Conservation (phyloP, 345 rosid species). For the Ceriops zippeliana region DNA sequence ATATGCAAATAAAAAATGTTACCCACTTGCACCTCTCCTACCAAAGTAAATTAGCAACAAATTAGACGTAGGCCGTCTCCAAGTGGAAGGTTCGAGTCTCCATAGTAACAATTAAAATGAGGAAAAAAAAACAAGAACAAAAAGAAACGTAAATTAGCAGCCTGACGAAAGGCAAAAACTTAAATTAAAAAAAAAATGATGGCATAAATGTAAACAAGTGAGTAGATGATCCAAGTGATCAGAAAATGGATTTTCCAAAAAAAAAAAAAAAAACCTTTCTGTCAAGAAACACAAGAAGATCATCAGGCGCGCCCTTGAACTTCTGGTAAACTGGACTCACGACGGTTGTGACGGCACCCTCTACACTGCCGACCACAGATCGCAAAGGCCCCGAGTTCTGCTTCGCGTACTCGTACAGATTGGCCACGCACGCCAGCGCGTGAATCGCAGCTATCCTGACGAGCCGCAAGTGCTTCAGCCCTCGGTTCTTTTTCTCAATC, state of each 20-base stretch:
- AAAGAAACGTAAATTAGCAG: too few relatives aligned
- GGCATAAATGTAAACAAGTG: neutral
- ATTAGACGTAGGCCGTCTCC: too few relatives aligned
- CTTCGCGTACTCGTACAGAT: conserved; percentile 67
- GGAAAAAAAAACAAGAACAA: too few relatives aligned
- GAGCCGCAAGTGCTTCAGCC: conserved; percentile 67
- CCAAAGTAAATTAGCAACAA: too few relatives aligned
- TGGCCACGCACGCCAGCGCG: conserved; percentile 42
- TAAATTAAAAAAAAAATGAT: neutral
- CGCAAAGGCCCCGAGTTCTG: conserved; percentile 73
- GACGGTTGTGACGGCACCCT: conserved; percentile 58
- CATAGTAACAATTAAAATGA: too few relatives aligned
- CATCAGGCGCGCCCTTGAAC: conserved; percentile 57
- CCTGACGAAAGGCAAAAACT: neutral
- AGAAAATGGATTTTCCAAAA: too few relatives aligned
- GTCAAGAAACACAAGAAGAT: conserved; percentile 66
- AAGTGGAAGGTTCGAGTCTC: too few relatives aligned
- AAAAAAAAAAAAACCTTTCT: conserved; percentile 46
- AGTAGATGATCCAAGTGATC: neutral
- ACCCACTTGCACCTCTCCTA: too few relatives aligned
- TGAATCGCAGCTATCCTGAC: conserved; percentile 59
- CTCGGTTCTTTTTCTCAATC: conserved; percentile 34
- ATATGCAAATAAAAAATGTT: too few relatives aligned
- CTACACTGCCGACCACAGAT: conserved; percentile 63
- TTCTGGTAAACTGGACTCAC: conserved; percentile 63